Base-by-base conservation (phyloP, 805 yeast species). In the Spathaspora arborariae region DNA sequence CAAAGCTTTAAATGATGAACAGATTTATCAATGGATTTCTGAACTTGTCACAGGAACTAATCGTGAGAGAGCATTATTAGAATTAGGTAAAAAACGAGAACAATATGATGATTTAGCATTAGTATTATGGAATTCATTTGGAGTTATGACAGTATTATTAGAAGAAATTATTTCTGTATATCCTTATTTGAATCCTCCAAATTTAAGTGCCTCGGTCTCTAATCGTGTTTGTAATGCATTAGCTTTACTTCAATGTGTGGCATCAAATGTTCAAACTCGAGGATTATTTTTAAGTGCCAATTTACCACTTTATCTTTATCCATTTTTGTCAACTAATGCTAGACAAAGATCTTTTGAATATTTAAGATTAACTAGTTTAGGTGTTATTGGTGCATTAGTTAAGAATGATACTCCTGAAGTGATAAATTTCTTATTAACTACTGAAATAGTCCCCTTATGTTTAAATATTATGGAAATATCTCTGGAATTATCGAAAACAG, bases 321-420 rank as follows among this genome's bases (percentile, higher is more conserved):
- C 99, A 24, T 92, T 92, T 59, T 76, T 92, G 60, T 89, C 90
- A 60, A 91, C 98, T 3, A 87, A 87, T 53, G 88, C 96, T 33
- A 85, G 91, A 62, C 91, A 89, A 55, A 77, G 97, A 53, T 87
- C 97, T 7, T 94, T 92, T 70, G 99, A 92, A 67, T 94, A 94
- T 63, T 76, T 92, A 58, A 77, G 98, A 52, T 77, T 92, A 53
- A 94, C 99, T 1, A 86, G 96, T 45, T 78, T 92, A 50, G 99
- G 99, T 35, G 99, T 92, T 5, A 88, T 92, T 62, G 99, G 99
- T 18, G 98, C 99, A 0, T 72, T 92, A 46, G 98, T 94, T 20
- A 92, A 94, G 58, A 92, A 91, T 64, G 99, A 92, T 60, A 87
- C 96, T 3, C 89, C 96, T 13, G 96, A 92, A 56, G 98, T 92